These are phyloP conservation scores for Didymella pomorum DNA, from an alignment of 2,329 filamentous ascomycete species.

Conservation along the genomic window DNA sequence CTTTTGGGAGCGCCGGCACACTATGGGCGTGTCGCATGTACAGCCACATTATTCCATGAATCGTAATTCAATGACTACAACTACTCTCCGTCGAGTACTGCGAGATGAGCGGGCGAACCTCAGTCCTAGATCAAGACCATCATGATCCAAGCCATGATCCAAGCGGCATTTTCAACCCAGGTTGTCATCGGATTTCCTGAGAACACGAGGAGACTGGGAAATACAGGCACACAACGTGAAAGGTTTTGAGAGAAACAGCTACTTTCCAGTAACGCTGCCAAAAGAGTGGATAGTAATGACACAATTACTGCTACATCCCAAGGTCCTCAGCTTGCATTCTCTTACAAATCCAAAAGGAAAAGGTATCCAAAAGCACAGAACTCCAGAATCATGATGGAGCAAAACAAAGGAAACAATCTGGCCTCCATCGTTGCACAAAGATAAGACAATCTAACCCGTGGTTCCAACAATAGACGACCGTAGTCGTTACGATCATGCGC, in stretches of 20 bases:
- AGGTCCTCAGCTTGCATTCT: background rate
- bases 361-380: conserved; percentile 20
- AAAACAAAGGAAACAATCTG: conserved; percentile 14
- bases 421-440: conserved; percentile 2
- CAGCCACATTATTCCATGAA: background rate
- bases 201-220: too few species aligned
- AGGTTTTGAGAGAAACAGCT: background rate
- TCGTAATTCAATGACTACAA: background rate
- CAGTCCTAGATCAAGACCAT: too few species aligned
- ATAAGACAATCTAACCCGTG: background rate
- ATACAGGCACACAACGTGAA: too few species aligned
- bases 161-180: too few species aligned
- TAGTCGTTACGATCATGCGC: background rate
- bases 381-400: conserved; percentile 18
- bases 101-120: too few species aligned
- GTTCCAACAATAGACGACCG: background rate
- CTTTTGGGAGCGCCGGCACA: background rate
- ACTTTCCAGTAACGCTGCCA: background rate
- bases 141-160: too few species aligned
- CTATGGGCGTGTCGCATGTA: background rate
- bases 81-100: background rate
- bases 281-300: conserved; percentile 17
- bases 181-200: too few species aligned
- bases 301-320: conserved; percentile 13
- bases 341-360: conserved; percentile 1